A percentile compares a stretch with the other conserved stretches of the same genome.
These are phyloP conservation scores for Xylaria scruposa DNA, from an alignment of 495 filamentous ascomycete genomes.

Conservation along the genomic window DNA sequence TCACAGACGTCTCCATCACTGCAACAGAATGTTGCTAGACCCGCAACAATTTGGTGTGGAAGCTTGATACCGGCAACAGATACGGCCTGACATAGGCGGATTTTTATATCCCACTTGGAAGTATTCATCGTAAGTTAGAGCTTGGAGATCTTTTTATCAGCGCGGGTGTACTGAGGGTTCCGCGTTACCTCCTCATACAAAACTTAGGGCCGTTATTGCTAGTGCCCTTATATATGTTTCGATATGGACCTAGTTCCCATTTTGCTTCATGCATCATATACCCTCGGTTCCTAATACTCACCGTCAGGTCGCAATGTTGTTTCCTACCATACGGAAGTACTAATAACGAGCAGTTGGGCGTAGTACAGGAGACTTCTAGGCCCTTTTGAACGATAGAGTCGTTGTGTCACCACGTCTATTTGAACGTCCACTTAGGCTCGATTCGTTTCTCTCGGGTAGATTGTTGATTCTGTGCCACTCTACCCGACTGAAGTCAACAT, in stretches of 20 bases:
- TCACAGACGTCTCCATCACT: not conserved
- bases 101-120: not conserved
- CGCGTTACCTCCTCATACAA: not conserved
- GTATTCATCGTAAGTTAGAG: not conserved
- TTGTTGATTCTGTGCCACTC: not conserved
- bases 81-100: not conserved
- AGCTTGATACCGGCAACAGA: not conserved
- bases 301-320: not conserved
- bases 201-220: not conserved
- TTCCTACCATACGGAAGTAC: not conserved
- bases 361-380: not conserved
- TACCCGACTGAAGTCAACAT: not conserved
- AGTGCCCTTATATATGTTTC: not conserved
- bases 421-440: not conserved
- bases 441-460: not conserved
- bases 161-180: not conserved
- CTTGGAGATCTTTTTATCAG: not conserved
- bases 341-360: not conserved
- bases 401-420: not conserved
- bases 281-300: not conserved
- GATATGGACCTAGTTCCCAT: not conserved
- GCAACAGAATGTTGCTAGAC: not conserved
- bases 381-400: not conserved
- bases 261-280: not conserved
- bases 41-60: not conserved